phyloP scores from a whole-genome alignment of 1,284 basidiomycete genomes.

The Earliella scabrosa region DNA sequence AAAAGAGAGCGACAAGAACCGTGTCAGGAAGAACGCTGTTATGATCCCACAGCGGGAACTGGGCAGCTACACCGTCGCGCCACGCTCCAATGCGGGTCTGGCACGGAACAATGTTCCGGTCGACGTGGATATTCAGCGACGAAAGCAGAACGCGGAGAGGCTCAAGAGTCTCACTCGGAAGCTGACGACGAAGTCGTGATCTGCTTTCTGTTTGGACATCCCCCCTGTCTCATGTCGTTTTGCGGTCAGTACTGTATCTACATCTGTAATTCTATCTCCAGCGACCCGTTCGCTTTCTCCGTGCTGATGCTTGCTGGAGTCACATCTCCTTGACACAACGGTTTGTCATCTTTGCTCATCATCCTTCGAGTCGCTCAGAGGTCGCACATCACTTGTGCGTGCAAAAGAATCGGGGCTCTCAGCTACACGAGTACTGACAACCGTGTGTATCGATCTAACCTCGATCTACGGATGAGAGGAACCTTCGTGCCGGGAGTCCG shows the following conservation, averaged over 20 bases:
- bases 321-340: no score
- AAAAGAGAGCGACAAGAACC: constrained; percentile 66
- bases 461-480: no score
- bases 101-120: constrained; percentile 56
- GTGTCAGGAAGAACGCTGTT: constrained; percentile 76
- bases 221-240: not conserved
- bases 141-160: constrained; percentile 73
- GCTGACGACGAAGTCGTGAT: constrained; percentile 33
- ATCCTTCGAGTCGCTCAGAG: no score
- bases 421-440: no score
- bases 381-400: no score
- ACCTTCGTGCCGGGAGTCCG: no score
- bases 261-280: constrained; percentile 8
- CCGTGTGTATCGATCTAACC: no score
- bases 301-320: no score
- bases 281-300: no score
- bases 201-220: not conserved
- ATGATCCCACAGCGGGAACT: constrained; percentile 74
- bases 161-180: constrained; percentile 48
- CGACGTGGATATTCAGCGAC: constrained; percentile 69
- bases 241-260: constrained; percentile 3
- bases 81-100: constrained; percentile 55
- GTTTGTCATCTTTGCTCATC: no score
- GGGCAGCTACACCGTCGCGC: constrained; percentile 77
- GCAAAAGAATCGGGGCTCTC: no score